These are phyloP conservation scores for Pichia sp. DNA, from an alignment of 1,139 yeast species.

Conservation along the genomic window DNA sequence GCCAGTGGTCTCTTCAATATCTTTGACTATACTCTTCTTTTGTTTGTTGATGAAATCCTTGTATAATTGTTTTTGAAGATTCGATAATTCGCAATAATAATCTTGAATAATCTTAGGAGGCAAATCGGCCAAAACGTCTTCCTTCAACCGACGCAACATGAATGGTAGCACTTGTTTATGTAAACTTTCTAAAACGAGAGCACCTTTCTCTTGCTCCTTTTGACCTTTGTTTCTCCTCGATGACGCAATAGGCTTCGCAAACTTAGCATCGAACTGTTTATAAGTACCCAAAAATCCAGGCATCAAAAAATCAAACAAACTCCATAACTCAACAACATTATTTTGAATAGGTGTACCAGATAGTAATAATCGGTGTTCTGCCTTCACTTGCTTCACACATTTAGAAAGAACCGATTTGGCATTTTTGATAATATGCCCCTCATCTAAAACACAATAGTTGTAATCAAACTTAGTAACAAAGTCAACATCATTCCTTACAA, in stretches of 20 bases:
- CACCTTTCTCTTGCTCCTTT: conserved; percentile 96
- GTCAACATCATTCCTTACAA: conserved; percentile 85
- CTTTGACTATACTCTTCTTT: conserved; percentile 59
- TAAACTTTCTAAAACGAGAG: conserved; percentile 88
- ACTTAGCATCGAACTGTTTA: conserved; percentile 87
- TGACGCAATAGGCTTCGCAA: conserved; percentile 96
- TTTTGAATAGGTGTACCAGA: conserved; percentile 99
- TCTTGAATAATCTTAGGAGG: conserved; percentile 99
- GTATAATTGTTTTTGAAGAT: conserved; percentile 80
- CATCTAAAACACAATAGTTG: conserved; percentile 95
- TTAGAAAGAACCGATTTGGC: conserved; percentile 83
- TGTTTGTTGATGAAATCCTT: conserved; percentile 90
- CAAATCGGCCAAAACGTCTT: conserved; percentile 89
- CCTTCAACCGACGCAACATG: conserved; percentile 91
- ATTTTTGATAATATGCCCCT: conserved; percentile 96
- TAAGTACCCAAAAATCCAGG: conserved; percentile 98
- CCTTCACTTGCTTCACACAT: conserved; percentile 74
- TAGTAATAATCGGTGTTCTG: conserved; percentile 84
- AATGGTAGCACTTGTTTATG: conserved; percentile 97
- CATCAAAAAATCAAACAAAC: conserved; percentile 94
- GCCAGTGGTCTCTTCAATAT: conserved; percentile 45
- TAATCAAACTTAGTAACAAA: conserved; percentile 58
- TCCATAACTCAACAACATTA: conserved; percentile 95
- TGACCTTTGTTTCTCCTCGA: conserved; percentile 89
- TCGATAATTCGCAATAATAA: conserved; percentile 93